Conservation (phyloP, 2,329 filamentous ascomycete genomes). For the Neofusicoccum kwambonambiense region DNA sequence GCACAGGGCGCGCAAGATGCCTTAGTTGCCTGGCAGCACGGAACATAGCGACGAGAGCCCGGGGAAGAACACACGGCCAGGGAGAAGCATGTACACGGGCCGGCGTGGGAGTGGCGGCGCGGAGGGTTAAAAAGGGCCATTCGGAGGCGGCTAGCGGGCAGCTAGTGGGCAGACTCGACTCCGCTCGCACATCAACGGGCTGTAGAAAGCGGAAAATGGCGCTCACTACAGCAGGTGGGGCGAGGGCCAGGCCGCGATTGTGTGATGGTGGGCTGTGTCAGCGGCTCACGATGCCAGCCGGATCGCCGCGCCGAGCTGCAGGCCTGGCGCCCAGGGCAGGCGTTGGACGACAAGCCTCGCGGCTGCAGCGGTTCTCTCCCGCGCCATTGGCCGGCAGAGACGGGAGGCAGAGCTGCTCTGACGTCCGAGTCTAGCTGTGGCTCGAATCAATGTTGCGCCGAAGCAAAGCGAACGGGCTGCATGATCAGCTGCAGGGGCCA, state of each 20-base stretch:
- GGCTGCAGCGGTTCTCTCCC: slow-evolving; percentile 19
- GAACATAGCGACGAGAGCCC: slow-evolving; percentile 31
- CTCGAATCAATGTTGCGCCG: slow-evolving; percentile 21
- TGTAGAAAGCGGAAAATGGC: slow-evolving; percentile 18
- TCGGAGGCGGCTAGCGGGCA: neutral
- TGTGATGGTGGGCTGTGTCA: neutral
- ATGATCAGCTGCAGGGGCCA: slow-evolving; percentile 41
- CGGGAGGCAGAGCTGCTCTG: slow-evolving; percentile 23
- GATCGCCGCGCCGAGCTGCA: slow-evolving; percentile 18
- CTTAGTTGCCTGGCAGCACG: slow-evolving; percentile 27
- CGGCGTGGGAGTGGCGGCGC: slow-evolving; percentile 18
- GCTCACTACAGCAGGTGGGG: slow-evolving; percentile 2
- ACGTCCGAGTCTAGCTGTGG: neutral
- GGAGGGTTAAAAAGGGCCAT: neutral
- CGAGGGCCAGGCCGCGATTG: neutral
- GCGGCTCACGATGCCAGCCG: neutral
- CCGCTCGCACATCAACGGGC: slow-evolving; percentile 15
- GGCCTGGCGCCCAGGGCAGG: neutral
- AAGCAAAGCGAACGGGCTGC: slow-evolving; percentile 32
- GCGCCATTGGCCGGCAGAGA: slow-evolving; percentile 26
- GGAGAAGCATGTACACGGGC: slow-evolving; percentile 23
- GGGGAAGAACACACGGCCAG: slow-evolving; percentile 20
- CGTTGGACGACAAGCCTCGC: neutral
- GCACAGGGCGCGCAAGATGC: slow-evolving; percentile 22
- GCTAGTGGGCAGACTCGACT: neutral